phyloP scores from a whole-genome alignment of 2,329 filamentous ascomycete species.

The Aureobasidium musti region DNA sequence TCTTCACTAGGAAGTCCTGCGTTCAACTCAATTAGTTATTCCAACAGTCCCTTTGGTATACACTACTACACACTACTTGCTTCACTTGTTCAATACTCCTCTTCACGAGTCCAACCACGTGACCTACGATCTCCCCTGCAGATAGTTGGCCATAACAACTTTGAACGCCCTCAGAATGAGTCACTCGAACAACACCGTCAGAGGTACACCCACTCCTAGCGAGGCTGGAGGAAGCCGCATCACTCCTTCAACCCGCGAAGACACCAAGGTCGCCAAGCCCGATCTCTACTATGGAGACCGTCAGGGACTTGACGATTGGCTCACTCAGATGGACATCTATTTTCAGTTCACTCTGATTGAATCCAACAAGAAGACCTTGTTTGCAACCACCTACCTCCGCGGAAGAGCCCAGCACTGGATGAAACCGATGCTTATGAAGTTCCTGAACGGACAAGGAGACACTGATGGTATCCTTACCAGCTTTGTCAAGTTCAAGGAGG shows the following conservation, averaged over 20 bases:
- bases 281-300: slow-evolving; percentile 15
- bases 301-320: slow-evolving; percentile 3
- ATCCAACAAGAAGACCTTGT: neutral
- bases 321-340: neutral
- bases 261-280: slow-evolving; percentile 3
- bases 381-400: neutral
- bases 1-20: too few species aligned
- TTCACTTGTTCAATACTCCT: too few species aligned
- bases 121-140: too few species aligned
- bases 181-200: neutral
- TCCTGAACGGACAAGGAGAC: neutral
- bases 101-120: too few species aligned
- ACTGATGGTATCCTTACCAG: neutral
- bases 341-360: neutral
- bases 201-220: neutral
- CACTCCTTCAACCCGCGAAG: too few species aligned
- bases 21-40: too few species aligned
- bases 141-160: too few species aligned
- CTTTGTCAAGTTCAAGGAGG: neutral
- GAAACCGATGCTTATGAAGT: slow-evolving; percentile 18
- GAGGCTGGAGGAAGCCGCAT: too few species aligned
- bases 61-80: too few species aligned
- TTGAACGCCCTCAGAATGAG: slow-evolving; percentile 4
- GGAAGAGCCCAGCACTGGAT: slow-evolving; percentile 14
- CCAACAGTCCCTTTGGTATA: too few species aligned